phyloP scores from a whole-genome alignment of 441 rosid species.

The Geranium incanum region DNA sequence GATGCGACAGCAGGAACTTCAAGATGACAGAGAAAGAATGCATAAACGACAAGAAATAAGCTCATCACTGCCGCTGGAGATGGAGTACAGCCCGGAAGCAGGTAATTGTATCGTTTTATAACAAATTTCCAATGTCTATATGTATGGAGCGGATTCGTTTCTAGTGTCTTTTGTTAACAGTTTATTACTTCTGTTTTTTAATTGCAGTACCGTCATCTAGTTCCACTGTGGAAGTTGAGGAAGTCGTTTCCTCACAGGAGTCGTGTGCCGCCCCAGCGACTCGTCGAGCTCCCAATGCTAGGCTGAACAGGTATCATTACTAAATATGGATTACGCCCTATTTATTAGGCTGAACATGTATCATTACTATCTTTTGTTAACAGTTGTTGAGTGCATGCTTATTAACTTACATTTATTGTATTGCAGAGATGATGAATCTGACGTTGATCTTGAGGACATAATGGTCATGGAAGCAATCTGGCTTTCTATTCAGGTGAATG shows the following conservation, averaged over 20 bases:
- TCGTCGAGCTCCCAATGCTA: slow-evolving; percentile 42
- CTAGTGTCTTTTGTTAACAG: background rate
- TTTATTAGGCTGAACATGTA: slow-evolving; percentile 51
- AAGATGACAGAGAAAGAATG: slow-evolving; percentile 86
- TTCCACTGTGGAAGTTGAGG: slow-evolving; percentile 43
- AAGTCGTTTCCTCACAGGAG: slow-evolving; percentile 40
- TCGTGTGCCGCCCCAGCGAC: slow-evolving; percentile 26
- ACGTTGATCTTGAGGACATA: slow-evolving; percentile 85
- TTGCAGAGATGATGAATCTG: slow-evolving; percentile 79
- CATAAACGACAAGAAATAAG: slow-evolving; percentile 63
- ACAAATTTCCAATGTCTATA: slow-evolving; percentile 7
- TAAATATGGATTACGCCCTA: background rate
- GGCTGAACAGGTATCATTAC: slow-evolving; percentile 52
- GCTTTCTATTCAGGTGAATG: slow-evolving; percentile 82
- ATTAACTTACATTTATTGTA: slow-evolving; percentile 4
- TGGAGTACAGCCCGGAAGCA: slow-evolving; percentile 46
- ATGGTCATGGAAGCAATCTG: slow-evolving; percentile 97
- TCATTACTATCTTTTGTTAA: background rate
- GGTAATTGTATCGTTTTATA: slow-evolving; percentile 32
- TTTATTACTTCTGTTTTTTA: slow-evolving; percentile 8
- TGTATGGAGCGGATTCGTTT: background rate
- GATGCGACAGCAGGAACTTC: slow-evolving; percentile 79
- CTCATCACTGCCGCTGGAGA: slow-evolving; percentile 54
- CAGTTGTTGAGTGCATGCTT: background rate
- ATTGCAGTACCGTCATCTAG: slow-evolving; percentile 48